Evolutionary conservation across 768 basidiomycete species (phyloP), one percentile per base, ranked within the genome.

Genomic region (Leccinum subgranulosum): DNA sequence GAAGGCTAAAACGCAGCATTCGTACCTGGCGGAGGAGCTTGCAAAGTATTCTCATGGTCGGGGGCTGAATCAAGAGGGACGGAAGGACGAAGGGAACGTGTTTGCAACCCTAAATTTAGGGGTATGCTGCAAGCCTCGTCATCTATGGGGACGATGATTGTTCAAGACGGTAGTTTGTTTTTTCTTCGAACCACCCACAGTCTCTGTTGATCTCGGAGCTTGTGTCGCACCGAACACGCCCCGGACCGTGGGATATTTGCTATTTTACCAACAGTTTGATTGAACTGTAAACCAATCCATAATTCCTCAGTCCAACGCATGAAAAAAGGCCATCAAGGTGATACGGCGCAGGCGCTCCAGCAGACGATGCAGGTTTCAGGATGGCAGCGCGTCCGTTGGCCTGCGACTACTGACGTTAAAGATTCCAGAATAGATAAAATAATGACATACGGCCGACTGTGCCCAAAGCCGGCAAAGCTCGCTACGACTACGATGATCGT

Each of bases 21-120:
- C 92, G 0, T 83, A 86, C 50, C 76, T 96, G 15, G 84, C 86
- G 60, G 87, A 93, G 67, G 92, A 94, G 68, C 78, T 94, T 28
- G 82, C 89, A 6, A 91, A 87, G 69, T 96, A 96, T 67, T 69
- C 85, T 28, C 88, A 87, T 59, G 81, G 78, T 4, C 81, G 81
- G 21, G 88, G 82, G 12, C 59, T 83, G 50, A 80, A 84, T 46
- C 79, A 75, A 67, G 86, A 83, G 53, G 80, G 77, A 60, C 79
- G 78, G 64, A 84, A 81, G 65, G 88, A 94, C 60, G 92, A 93
- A 64, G 79, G 80, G 14, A 84, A 89, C 61, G 79, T 90, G 3
- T 75, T 93, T 29, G 85, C 84, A 3, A 82, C 83, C 34, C 69
- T 92, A 61, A 80, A 60, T 92, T 94, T 74, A 78, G 89, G 55